phyloP scores from a whole-genome alignment of 2,329 filamentous ascomycete genomes.

The Arthrobotrys conoides region DNA sequence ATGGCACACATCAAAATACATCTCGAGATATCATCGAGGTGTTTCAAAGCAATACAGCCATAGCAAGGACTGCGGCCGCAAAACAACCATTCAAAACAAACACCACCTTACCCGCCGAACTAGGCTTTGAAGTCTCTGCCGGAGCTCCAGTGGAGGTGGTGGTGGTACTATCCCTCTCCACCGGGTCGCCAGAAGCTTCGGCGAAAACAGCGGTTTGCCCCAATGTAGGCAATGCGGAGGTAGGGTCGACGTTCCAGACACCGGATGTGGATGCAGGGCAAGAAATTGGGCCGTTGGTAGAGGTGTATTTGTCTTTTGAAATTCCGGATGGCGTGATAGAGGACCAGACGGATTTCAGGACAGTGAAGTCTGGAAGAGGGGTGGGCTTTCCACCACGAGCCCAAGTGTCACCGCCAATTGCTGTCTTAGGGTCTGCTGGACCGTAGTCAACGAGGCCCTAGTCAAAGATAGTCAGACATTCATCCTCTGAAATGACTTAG shows the following conservation, averaged over 20 bases:
- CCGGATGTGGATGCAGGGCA: slow-evolving; percentile 79
- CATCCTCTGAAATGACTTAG: neutral
- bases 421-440: slow-evolving; percentile 71
- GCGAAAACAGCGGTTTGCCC: slow-evolving; percentile 69
- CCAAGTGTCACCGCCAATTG: slow-evolving; percentile 72
- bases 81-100: slow-evolving; percentile 26
- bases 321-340: slow-evolving; percentile 79
- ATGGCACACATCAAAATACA: neutral
- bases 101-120: slow-evolving; percentile 27
- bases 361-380: slow-evolving; percentile 78
- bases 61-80: slow-evolving; percentile 24
- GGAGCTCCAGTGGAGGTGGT: slow-evolving; percentile 37
- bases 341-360: slow-evolving; percentile 83
- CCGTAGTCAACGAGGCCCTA: slow-evolving; percentile 80
- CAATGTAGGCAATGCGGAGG: slow-evolving; percentile 78
- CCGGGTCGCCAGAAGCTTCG: slow-evolving; percentile 16
- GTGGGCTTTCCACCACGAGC: slow-evolving; percentile 77
- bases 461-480: neutral
- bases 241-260: slow-evolving; percentile 81
- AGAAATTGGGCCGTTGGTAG: slow-evolving; percentile 73
- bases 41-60: slow-evolving; percentile 36
- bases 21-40: neutral
- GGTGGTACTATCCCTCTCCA: slow-evolving; percentile 58
- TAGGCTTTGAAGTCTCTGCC: slow-evolving; percentile 33
- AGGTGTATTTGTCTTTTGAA: slow-evolving; percentile 76